These are phyloP conservation scores for Paramecium sonneborni DNA, from an alignment of 73 alveolate genomes.

Conservation along the genomic window DNA sequence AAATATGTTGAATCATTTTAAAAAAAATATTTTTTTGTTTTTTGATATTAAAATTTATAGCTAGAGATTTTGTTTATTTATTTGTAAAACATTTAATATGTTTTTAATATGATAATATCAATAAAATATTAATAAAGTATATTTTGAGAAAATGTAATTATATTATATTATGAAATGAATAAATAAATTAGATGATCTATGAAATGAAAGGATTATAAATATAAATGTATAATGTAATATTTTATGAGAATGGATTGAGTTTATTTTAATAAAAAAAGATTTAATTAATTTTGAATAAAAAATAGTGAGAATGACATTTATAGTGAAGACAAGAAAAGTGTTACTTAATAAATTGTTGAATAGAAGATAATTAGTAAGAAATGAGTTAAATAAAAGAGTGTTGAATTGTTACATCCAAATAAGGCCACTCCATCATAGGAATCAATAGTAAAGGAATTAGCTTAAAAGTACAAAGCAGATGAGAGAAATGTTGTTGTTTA, in stretches of 20 bases:
- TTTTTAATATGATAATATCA: no score
- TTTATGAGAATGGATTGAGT: not conserved
- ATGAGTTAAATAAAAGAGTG: conserved; percentile 39
- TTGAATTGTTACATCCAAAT: conserved; percentile 88
- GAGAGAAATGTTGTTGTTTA: conserved; percentile 78
- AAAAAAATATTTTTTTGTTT: no score
- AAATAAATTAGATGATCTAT: no score
- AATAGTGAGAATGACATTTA: conserved; percentile 35
- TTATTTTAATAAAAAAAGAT: conserved; percentile 12
- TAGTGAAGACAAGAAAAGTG: conserved; percentile 76
- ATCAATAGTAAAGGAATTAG: conserved; percentile 83
- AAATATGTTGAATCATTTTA: no score
- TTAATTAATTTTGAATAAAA: conserved; percentile 21
- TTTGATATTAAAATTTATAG: no score
- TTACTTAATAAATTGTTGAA: conserved; percentile 75
- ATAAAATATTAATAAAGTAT: no score
- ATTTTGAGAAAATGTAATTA: no score
- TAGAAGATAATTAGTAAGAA: conserved; percentile 75
- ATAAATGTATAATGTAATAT: no score
- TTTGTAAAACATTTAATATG: no score
- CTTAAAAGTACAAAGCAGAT: conserved; percentile 76
- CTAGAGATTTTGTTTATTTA: no score
- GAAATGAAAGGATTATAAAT: no score
- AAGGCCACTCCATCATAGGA: conserved; percentile 86
- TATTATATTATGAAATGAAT: no score